Evolutionary conservation across 176 grass and related monocot genomes (phyloP).

Genomic region (Musa schizocarpa): DNA sequence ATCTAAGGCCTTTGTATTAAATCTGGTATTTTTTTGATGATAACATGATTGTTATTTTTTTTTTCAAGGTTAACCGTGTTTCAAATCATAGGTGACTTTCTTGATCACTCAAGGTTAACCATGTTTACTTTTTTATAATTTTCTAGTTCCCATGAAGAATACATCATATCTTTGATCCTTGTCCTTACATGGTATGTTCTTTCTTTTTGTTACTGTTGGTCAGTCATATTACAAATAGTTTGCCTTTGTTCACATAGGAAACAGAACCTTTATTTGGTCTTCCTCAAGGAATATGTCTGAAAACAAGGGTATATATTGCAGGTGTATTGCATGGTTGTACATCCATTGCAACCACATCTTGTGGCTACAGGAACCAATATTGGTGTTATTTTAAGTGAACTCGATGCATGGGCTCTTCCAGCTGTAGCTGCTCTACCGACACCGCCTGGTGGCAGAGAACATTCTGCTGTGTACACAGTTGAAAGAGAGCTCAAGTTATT

Average conservation of each 20-base stretch:
- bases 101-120: no score
- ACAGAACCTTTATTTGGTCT: background rate
- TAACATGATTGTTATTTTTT: no score
- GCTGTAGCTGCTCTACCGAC: conserved; percentile 67
- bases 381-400: conserved; percentile 94
- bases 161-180: no score
- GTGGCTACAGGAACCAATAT: conserved; percentile 99
- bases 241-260: background rate
- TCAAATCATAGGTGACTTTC: no score
- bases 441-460: conserved; percentile 60
- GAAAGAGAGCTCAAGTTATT: conserved; percentile 96
- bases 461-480: conserved; percentile 91
- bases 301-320: conserved; percentile 30
- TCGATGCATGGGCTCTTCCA: conserved; percentile 90
- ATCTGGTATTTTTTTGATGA: no score
- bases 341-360: conserved; percentile 92
- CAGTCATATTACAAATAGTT: no score
- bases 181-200: no score
- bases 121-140: no score
- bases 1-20: no score
- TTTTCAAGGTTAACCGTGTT: no score
- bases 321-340: conserved; percentile 99
- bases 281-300: background rate
- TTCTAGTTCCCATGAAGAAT: no score
- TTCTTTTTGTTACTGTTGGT: no score